Percentiles rank a stretch among this genome's conserved stretches.
These are phyloP conservation scores for Strigomonas culicis DNA, from an alignment of 208 protist genomes.

Conservation along the genomic window DNA sequence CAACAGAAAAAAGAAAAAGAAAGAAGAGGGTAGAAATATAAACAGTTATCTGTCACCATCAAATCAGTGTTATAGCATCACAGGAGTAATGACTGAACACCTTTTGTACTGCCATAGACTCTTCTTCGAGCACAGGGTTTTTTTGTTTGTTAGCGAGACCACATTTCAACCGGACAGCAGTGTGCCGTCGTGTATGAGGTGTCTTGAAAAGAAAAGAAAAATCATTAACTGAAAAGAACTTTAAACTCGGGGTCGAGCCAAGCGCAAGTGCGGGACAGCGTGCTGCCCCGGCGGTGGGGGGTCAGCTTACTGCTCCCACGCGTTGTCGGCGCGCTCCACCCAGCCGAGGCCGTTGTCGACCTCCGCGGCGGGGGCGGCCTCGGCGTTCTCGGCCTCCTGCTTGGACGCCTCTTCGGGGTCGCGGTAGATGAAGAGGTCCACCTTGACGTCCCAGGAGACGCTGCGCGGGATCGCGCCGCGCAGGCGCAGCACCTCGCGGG, in stretches of 20 bases:
- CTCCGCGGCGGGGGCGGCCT: constrained; percentile 28
- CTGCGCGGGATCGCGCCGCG: constrained; percentile 91
- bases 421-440: constrained; percentile 99
- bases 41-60: neutral
- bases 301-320: constrained; percentile 31
- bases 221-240: constrained; percentile 14
- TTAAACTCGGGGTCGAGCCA: constrained; percentile 8
- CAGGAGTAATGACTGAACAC: no score
- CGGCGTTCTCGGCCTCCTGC: constrained; percentile 51
- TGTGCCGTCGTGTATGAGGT: constrained; percentile 10
- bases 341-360: constrained; percentile 63
- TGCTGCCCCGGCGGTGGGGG: no score
- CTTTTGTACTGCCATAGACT: no score
- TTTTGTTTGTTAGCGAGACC: no score
- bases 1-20: constrained; percentile 3
- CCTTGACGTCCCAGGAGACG: constrained; percentile 97
- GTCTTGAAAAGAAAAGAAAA: neutral
- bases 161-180: constrained; percentile 2
- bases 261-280: no score
- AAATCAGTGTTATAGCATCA: neutral
- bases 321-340: constrained; percentile 58
- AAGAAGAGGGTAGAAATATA: constrained; percentile 2
- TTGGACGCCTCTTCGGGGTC: constrained; percentile 91
- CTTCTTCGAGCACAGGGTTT: no score
- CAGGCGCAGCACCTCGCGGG: constrained; percentile 97